These are phyloP conservation scores for Candida dendrica DNA, from an alignment of 805 yeast genomes.

Conservation along the genomic window DNA sequence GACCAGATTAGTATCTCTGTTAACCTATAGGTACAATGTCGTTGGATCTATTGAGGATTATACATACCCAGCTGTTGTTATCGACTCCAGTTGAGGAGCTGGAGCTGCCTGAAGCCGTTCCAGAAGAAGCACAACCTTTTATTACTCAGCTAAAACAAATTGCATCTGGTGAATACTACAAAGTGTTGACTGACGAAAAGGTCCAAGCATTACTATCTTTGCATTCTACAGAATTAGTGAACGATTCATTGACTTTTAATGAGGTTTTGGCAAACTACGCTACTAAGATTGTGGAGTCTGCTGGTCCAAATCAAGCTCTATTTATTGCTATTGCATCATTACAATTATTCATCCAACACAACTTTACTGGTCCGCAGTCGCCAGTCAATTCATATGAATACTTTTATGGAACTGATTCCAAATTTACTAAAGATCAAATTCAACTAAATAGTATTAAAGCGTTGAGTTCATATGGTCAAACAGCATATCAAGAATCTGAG, in stretches of 20 bases:
- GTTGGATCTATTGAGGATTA: conserved; percentile 1
- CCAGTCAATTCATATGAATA: conserved; percentile 28
- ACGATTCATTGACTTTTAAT: conserved; percentile 5
- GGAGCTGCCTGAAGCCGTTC: conserved; percentile 1
- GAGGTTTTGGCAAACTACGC: conserved; percentile 5
- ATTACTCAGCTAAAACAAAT: conserved; percentile 7
- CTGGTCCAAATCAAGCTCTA: conserved; percentile 7
- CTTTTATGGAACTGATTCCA: conserved; percentile 13
- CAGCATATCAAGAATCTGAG: conserved; percentile 55
- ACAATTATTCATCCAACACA: conserved; percentile 65
- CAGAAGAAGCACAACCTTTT: conserved; percentile 8
- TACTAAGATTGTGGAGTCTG: neutral
- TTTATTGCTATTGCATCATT: conserved; percentile 45
- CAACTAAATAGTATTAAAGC: conserved; percentile 25
- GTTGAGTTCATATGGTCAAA: conserved; percentile 58
- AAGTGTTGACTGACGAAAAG: conserved; percentile 8
- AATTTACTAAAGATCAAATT: conserved; percentile 7
- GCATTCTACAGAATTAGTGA: neutral
- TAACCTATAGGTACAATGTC: neutral
- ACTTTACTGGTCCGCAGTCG: conserved; percentile 77
- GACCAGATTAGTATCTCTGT: too few relatives aligned
- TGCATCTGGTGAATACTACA: conserved; percentile 15
- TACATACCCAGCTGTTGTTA: conserved; percentile 8
- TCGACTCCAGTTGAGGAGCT: conserved; percentile 6
- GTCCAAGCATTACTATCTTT: conserved; percentile 2